phyloP scores from a whole-genome alignment of 257 asterid species.

The Fraxinus quadrangulata region DNA sequence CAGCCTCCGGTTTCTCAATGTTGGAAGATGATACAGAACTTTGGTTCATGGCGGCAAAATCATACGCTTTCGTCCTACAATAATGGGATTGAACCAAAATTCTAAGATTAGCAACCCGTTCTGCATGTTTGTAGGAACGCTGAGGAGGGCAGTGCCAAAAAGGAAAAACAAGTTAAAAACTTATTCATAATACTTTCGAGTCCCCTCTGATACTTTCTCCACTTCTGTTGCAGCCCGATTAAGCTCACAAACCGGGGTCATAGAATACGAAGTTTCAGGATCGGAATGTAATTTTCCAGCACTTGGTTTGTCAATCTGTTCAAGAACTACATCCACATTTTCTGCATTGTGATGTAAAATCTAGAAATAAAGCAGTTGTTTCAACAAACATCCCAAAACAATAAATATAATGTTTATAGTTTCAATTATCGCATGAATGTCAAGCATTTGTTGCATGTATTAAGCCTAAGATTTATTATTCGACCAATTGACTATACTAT shows the following conservation, averaged over 20 bases:
- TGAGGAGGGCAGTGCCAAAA: not conserved
- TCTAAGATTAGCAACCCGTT: not conserved
- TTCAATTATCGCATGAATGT: not conserved
- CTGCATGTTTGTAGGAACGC: not conserved
- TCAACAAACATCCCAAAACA: too few species aligned
- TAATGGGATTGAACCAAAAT: not conserved
- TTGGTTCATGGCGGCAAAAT: constrained; percentile 21
- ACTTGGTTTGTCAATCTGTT: too few species aligned
- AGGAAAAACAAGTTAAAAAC: not conserved
- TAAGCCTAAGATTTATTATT: not conserved
- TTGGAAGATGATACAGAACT: constrained; percentile 23
- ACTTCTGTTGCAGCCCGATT: not conserved
- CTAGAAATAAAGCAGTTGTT: too few species aligned
- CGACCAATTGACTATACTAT: too few species aligned
- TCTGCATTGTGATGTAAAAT: not conserved
- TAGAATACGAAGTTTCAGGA: not conserved
- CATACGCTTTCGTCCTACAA: constrained; percentile 23
- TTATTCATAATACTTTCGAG: not conserved
- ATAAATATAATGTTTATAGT: not conserved
- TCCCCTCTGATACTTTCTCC: not conserved
- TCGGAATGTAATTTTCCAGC: not conserved
- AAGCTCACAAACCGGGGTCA: not conserved
- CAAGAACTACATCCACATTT: too few species aligned
- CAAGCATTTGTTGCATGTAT: too few species aligned
- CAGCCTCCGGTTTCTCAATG: constrained; percentile 21